phyloP scores from a whole-genome alignment of 331 rosid species.

The Acacia concinna region DNA sequence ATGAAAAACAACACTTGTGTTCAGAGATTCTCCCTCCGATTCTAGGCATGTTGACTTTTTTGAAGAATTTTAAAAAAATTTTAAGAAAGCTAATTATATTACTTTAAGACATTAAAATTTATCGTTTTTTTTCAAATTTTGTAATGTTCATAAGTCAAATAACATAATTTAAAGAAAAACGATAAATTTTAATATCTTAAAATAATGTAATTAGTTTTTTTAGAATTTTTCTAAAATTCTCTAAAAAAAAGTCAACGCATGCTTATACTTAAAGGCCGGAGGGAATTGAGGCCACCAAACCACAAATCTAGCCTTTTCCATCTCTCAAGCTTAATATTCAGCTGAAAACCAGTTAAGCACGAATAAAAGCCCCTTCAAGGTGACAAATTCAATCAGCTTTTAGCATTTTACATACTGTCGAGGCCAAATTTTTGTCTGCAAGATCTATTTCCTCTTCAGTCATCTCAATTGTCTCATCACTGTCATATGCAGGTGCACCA shows the following conservation, averaged over 20 bases:
- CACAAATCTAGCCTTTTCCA: neutral
- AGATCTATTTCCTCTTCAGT: conserved; percentile 78
- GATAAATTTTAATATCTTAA: no score
- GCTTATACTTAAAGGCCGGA: neutral
- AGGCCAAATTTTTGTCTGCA: conserved; percentile 57
- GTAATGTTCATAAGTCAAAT: no score
- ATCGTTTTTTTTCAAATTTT: no score
- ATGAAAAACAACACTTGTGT: neutral
- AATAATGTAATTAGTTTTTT: no score
- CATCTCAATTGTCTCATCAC: conserved; percentile 91
- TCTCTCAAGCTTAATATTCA: neutral
- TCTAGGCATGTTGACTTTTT: no score
- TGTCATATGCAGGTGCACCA: conserved; percentile 57
- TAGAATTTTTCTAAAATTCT: no score
- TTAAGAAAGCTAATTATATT: no score
- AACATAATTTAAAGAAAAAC: no score
- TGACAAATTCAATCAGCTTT: conserved; percentile 35
- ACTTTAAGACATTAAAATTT: no score
- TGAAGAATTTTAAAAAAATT: no score
- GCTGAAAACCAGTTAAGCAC: conserved; percentile 9
- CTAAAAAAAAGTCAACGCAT: no score
- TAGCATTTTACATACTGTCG: conserved; percentile 41
- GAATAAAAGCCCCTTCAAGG: conserved; percentile 24
- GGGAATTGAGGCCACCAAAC: neutral
- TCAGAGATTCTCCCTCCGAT: neutral